A percentile compares a stretch with the other conserved stretches of the same genome.
phyloP scores from a whole-genome alignment of 140 eudicot species.

The Ambrosia hybrid region DNA sequence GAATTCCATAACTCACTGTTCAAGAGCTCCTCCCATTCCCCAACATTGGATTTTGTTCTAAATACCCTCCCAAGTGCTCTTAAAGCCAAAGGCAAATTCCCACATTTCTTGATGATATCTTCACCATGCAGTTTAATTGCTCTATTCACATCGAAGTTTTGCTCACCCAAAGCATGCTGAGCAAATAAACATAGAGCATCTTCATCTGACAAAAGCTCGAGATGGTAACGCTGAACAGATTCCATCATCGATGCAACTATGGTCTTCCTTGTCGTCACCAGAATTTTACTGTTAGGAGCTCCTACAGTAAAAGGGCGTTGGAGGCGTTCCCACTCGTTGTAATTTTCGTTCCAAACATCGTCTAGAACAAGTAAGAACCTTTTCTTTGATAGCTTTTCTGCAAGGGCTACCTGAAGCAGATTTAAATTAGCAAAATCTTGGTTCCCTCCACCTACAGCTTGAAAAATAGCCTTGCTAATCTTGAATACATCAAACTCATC shows the following conservation, averaged over 20 bases:
- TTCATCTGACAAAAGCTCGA: slow-evolving; percentile 22
- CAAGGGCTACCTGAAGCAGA: slow-evolving; percentile 29
- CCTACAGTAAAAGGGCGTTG: slow-evolving; percentile 31
- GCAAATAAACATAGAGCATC: slow-evolving; percentile 25
- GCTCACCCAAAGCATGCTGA: slow-evolving; percentile 1
- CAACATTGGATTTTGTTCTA: slow-evolving; percentile 6
- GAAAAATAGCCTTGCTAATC: slow-evolving; percentile 19
- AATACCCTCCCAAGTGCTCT: slow-evolving; percentile 31
- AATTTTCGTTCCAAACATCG: slow-evolving; percentile 12
- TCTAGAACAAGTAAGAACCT: slow-evolving; percentile 22
- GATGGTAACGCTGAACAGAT: not conserved
- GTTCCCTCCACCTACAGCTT: not conserved
- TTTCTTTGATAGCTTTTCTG: slow-evolving; percentile 10
- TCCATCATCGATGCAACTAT: slow-evolving; percentile 28
- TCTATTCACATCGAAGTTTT: not conserved
- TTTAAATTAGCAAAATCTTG: slow-evolving; percentile 15
- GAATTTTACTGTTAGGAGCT: slow-evolving; percentile 33
- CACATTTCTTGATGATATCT: slow-evolving; percentile 42
- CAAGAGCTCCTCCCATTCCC: slow-evolving; percentile 35
- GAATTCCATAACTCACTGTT: not conserved
- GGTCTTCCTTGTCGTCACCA: slow-evolving; percentile 40
- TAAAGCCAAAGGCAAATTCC: slow-evolving; percentile 46
- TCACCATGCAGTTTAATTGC: slow-evolving; percentile 23
- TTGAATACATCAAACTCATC: slow-evolving; percentile 25
- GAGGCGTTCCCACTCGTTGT: slow-evolving; percentile 33